phyloP scores from a whole-genome alignment of 2,329 filamentous ascomycete genomes.

The Neopestalotiopsis clavispora region DNA sequence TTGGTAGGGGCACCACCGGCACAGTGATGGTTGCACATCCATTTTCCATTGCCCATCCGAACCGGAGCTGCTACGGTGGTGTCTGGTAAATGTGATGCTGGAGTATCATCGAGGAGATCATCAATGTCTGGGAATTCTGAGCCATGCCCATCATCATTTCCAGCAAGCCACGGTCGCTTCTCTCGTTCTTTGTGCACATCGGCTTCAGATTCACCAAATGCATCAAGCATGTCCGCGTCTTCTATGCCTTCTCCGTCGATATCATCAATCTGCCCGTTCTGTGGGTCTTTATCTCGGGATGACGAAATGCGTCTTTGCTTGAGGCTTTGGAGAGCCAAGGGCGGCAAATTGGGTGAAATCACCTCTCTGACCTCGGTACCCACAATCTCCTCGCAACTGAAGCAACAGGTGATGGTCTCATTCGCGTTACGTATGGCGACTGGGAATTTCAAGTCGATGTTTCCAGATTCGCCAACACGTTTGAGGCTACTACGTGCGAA shows the following conservation, averaged over 20 bases:
- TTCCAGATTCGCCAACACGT: constrained; percentile 65
- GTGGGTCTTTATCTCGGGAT: too few relatives aligned
- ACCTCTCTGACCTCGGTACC: constrained; percentile 51
- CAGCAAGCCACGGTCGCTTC: constrained; percentile 20
- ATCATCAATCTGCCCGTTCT: not conserved
- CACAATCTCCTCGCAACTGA: constrained; percentile 86
- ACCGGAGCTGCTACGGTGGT: constrained; percentile 40
- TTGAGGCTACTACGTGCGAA: constrained; percentile 69
- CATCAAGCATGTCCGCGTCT: constrained; percentile 48
- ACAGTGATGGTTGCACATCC: constrained; percentile 75
- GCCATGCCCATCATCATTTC: constrained; percentile 21
- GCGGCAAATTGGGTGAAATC: constrained; percentile 35
- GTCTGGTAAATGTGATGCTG: not conserved
- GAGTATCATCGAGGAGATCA: constrained; percentile 41
- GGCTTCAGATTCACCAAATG: constrained; percentile 29
- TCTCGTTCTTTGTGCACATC: constrained; percentile 24
- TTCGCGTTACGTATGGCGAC: constrained; percentile 58
- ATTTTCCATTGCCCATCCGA: constrained; percentile 71
- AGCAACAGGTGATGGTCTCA: constrained; percentile 67
- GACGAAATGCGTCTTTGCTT: not conserved
- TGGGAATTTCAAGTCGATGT: constrained; percentile 61
- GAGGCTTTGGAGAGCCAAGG: constrained; percentile 33
- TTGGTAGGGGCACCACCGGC: constrained; percentile 41
- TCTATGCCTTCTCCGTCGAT: constrained; percentile 40
- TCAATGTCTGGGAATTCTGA: constrained; percentile 61